These are phyloP conservation scores for Nannochloropsis gaditana DNA, from an alignment of 108 stramenopile genomes.

Conservation along the genomic window DNA sequence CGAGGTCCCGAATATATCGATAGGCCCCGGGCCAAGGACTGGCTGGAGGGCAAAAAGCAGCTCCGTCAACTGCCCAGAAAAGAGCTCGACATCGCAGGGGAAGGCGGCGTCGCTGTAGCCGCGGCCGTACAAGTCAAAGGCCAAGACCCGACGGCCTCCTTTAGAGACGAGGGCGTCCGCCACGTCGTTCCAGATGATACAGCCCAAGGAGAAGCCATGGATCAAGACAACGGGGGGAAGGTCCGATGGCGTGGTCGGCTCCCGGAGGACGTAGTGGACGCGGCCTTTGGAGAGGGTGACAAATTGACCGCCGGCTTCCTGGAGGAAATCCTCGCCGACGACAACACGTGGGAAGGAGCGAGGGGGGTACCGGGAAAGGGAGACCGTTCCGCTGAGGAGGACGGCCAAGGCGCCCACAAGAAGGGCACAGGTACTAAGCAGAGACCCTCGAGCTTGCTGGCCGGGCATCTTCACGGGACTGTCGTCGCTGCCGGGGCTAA, in stretches of 20 bases:
- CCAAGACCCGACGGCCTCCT: background rate
- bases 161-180: background rate
- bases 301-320: background rate
- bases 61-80: background rate
- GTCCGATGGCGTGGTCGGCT: background rate
- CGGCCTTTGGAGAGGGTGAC: background rate
- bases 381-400: background rate
- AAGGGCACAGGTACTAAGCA: background rate
- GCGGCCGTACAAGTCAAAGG: background rate
- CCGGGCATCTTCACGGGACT: background rate
- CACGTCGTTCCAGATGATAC: background rate
- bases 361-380: background rate
- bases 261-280: constrained; percentile 4
- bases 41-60: background rate
- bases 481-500: background rate
- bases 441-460: background rate
- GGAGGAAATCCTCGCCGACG: background rate
- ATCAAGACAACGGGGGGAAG: background rate
- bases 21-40: background rate
- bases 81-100: background rate
- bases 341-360: background rate
- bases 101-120: constrained; percentile 9
- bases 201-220: constrained; percentile 2
- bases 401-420: background rate
- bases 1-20: background rate